Evolutionary conservation across 306 rosid genomes (phyloP).

Genomic region (Sphenostylis stenocarpa): DNA sequence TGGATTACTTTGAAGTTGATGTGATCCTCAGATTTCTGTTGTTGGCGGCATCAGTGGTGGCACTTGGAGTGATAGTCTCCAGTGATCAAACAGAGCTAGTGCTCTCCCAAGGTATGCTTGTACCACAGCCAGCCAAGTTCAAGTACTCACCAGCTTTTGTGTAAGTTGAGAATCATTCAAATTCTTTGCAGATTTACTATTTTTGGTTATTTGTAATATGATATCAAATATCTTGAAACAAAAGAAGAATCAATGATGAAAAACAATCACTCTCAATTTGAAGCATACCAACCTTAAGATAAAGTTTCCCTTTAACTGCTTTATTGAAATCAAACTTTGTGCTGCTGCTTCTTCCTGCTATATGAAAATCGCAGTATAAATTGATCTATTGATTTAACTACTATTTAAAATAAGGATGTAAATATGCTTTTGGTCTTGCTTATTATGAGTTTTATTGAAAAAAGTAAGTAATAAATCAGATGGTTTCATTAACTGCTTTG

Average conservation of each 20-base stretch:
- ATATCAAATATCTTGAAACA: not conserved
- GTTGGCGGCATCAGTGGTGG: conserved; percentile 54
- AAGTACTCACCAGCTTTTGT: conserved; percentile 64
- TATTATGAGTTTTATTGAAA: not conserved
- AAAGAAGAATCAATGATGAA: not conserved
- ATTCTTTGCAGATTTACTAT: not conserved
- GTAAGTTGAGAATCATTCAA: conserved; percentile 43
- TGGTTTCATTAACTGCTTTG: not conserved
- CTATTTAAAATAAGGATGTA: not conserved
- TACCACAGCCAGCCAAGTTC: conserved; percentile 47
- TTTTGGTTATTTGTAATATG: not conserved
- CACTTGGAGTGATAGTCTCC: conserved; percentile 53
- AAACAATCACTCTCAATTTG: not conserved
- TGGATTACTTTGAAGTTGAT: conserved; percentile 37
- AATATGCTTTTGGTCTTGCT: not conserved
- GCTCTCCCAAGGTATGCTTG: not conserved
- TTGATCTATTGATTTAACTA: not conserved
- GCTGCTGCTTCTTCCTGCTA: not conserved
- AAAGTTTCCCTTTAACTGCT: not conserved
- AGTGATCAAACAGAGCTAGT: conserved; percentile 49
- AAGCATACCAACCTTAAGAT: not conserved
- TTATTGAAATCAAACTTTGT: not conserved
- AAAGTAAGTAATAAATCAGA: not conserved
- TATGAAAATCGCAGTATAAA: not conserved
- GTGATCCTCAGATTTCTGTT: conserved; percentile 53